Evolutionary conservation across 2,329 filamentous ascomycete genomes (phyloP).

Genomic region (Venturia asperata): DNA sequence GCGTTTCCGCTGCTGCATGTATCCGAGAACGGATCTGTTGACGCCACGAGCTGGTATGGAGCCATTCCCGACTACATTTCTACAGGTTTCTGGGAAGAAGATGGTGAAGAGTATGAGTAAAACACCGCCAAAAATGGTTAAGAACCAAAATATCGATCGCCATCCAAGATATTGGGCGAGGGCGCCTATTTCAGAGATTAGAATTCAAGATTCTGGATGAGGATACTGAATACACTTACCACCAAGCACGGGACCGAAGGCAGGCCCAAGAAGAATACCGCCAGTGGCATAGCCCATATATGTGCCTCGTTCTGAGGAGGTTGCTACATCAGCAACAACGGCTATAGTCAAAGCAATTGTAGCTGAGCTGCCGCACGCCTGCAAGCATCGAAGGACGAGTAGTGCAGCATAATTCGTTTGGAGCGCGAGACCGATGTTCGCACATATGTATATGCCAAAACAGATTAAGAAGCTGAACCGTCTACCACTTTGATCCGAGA

Average conservation of each 20-base stretch:
- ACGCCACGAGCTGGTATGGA: constrained; percentile 20
- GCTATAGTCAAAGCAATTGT: constrained; percentile 31
- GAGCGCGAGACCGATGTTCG: constrained; percentile 22
- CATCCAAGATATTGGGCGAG: constrained; percentile 33
- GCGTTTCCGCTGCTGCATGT: constrained; percentile 14
- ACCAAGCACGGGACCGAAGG: constrained; percentile 29
- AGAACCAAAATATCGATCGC: constrained; percentile 37
- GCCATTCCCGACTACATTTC: constrained; percentile 27
- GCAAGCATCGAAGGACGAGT: constrained; percentile 23
- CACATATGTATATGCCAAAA: constrained; percentile 23
- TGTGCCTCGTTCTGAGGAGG: constrained; percentile 29
- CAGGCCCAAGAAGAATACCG: constrained; percentile 25
- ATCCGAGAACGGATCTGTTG: constrained; percentile 19
- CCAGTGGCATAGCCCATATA: constrained; percentile 30
- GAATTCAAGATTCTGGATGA: not conserved
- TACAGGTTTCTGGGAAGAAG: constrained; percentile 37
- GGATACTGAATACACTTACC: constrained; percentile 21
- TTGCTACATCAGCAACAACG: constrained; percentile 33
- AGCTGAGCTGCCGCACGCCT: constrained; percentile 29
- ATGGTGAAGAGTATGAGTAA: constrained; percentile 30
- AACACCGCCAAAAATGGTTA: constrained; percentile 35
- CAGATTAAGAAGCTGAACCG: constrained; percentile 22
- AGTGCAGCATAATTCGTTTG: constrained; percentile 23
- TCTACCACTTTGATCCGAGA: constrained; percentile 22
- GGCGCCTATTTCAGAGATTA: constrained; percentile 17